A percentile compares a stretch with the other conserved stretches of the same genome.
Conservation (phyloP, 2,329 filamentous ascomycete genomes). For the Didymella segeticola region DNA sequence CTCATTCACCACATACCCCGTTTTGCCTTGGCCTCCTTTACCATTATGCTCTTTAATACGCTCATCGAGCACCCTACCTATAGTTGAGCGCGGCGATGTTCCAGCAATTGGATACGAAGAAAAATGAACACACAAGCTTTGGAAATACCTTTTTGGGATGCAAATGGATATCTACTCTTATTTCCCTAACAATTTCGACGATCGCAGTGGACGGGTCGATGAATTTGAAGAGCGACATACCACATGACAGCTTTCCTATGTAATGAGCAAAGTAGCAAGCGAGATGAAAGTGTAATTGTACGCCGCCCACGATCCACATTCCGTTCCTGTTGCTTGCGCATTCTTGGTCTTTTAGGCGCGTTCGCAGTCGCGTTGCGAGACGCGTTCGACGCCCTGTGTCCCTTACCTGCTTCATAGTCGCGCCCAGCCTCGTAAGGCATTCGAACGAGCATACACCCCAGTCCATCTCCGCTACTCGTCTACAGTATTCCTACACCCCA, state of each 20-base stretch:
- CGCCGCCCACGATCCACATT: constrained; percentile 4
- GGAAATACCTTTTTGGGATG: constrained; percentile 8
- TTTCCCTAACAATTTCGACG: neutral
- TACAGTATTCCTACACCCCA: neutral
- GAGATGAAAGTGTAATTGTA: constrained; percentile 11
- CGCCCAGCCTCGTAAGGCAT: neutral
- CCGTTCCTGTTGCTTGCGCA: neutral
- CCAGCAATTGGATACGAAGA: neutral
- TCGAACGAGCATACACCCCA: neutral
- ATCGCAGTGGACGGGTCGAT: neutral
- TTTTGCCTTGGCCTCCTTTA: constrained; percentile 13
- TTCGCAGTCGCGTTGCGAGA: neutral
- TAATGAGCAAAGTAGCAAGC: constrained; percentile 1
- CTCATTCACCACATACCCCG: constrained; percentile 11
- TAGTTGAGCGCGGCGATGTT: constrained; percentile 1
- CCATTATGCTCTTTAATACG: constrained; percentile 16
- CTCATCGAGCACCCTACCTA: neutral
- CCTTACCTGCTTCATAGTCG: neutral
- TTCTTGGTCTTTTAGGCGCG: neutral
- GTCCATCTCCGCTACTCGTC: neutral
- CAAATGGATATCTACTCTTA: neutral
- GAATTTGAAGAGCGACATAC: neutral
- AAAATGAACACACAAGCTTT: constrained; percentile 4
- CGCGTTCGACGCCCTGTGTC: neutral
- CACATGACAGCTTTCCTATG: neutral